Evolutionary conservation across 768 basidiomycete species (phyloP), one percentile per base, ranked within the genome.

Genomic region (Wakefieldia striispora): DNA sequence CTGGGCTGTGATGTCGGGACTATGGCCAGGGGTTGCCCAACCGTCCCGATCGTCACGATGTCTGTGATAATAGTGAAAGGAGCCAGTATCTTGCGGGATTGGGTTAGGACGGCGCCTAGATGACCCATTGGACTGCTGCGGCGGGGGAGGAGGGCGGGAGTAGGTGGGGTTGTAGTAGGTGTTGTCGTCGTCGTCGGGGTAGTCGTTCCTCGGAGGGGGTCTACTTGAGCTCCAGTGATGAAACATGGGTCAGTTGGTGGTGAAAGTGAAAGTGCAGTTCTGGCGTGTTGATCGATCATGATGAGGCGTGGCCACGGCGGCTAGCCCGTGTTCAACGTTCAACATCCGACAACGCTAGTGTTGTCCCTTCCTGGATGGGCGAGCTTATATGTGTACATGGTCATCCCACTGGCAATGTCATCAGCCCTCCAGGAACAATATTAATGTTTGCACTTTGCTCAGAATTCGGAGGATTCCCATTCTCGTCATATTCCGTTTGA

Each of bases 31-130:
- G 0, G 51, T 19, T 11, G 41, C 16, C 61, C 60, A 51, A 6
- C 46, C 10, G 9, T 62, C 57, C 19, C 60, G 49, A 49, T 60
- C 61, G 33, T 63, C 55, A 9, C 55, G 62, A 61, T 61, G 49
- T 43, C 61, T 51, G 17, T 44, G 51, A 34, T 62, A 58, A 45
- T 42, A 24, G 40, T 57, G 55, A 36, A 27, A 14, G 7, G 47
- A 13, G 8, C 31, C 19, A 3, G 27, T 4, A 36, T 64, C 61
- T 39, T 53, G 55, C 0, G 36, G 43, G 9, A 14, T 21, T 4
- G 48, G 39, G 34, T 59, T 55, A 2, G 47, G 58, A 21, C 58
- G 61, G 1, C 58, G 58, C 45, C 61, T 62, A 24, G 55, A 26
- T 17, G 39, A 9, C 11, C 26, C 29, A 1, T 46, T 19, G 8